Evolutionary conservation across 139 green algal genomes (phyloP).

Genomic region (Zygnema cylindricum): DNA sequence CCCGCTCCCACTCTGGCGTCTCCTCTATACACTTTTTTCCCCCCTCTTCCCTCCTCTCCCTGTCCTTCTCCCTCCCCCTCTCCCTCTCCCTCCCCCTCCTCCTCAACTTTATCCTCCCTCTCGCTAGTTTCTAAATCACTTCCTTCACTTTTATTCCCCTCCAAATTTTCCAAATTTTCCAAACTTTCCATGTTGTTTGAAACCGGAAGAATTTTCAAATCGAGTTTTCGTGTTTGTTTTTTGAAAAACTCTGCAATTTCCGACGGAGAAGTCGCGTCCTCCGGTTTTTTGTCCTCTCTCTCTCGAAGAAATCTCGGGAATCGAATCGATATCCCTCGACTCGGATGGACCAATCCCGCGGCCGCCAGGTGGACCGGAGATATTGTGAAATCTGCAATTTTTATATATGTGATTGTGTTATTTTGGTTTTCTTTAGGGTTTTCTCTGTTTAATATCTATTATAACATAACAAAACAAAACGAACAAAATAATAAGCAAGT

Average conservation of each 20-base stretch:
- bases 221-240: conserved; percentile 46
- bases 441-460: not conserved
- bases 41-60: not conserved
- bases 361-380: conserved; percentile 60
- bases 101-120: not conserved
- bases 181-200: too few relatives aligned
- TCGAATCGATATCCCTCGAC: conserved; percentile 53
- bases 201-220: conserved; percentile 8
- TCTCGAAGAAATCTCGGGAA: conserved; percentile 44
- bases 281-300: conserved; percentile 38
- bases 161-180: too few relatives aligned
- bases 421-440: too few relatives aligned
- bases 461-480: not conserved
- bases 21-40: not conserved
- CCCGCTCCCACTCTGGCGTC: not conserved
- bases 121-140: not conserved
- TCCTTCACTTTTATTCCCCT: not conserved
- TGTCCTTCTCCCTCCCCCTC: not conserved
- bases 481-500: not conserved
- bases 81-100: not conserved
- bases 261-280: conserved; percentile 24
- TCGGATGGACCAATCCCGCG: conserved; percentile 48
- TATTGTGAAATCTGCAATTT: conserved; percentile 50
- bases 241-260: conserved; percentile 50
- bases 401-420: too few relatives aligned